Percentiles rank a stretch among this genome's conserved stretches.
Conservation (phyloP, 164 flowering plant species). For the Euptelea pleiosperma region DNA sequence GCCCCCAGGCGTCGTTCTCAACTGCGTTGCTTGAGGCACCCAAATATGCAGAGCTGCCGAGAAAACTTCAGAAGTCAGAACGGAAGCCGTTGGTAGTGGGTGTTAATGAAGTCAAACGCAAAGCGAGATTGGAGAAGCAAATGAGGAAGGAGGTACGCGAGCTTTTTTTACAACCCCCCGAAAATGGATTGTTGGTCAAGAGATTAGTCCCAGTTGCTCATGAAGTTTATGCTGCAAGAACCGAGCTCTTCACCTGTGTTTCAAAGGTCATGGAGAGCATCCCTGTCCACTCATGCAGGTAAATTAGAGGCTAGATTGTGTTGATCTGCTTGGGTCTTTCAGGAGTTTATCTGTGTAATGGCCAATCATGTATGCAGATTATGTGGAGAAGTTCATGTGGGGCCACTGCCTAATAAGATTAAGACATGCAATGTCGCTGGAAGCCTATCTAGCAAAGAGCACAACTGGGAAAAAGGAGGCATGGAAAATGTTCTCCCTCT, state of each 20-base stretch:
- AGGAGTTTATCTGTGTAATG: not conserved
- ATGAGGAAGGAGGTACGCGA: constrained; percentile 37
- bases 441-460: constrained; percentile 39
- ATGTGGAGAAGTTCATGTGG: constrained; percentile 57
- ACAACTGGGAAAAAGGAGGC: constrained; percentile 37
- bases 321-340: not conserved
- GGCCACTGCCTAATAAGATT: constrained; percentile 41
- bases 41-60: constrained; percentile 31
- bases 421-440: constrained; percentile 39
- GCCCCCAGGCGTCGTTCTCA: constrained; percentile 16
- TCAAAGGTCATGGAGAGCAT: constrained; percentile 35
- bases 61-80: constrained; percentile 40
- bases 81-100: constrained; percentile 47
- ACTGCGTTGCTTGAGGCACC: constrained; percentile 11
- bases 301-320: constrained; percentile 2
- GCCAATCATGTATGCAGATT: constrained; percentile 23
- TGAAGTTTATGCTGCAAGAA: constrained; percentile 47
- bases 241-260: constrained; percentile 34
- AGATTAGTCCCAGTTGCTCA: constrained; percentile 52
- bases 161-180: constrained; percentile 38
- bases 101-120: constrained; percentile 52
- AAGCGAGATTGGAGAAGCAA: constrained; percentile 38
- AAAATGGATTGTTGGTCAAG: constrained; percentile 62
- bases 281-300: constrained; percentile 53
- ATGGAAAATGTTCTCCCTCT: constrained; percentile 36